A percentile compares a stretch with the other conserved stretches of the same genome.
Evolutionary conservation across 2,329 filamentous ascomycete species (phyloP).

Genomic region (Botrytis squamosa): DNA sequence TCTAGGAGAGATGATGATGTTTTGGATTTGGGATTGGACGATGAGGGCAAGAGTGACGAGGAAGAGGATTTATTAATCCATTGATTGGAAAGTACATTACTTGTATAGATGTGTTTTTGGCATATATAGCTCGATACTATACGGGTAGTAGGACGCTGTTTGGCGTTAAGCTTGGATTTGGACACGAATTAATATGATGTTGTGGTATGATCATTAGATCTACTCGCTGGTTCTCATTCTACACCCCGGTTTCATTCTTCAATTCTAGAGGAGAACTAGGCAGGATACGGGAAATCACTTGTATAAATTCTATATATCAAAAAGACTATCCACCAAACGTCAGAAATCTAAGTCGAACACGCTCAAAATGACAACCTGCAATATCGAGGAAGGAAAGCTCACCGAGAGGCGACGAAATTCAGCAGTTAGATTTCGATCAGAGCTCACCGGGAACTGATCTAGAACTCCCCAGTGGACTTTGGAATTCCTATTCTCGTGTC

Average conservation of each 20-base stretch:
- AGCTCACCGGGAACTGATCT: background rate
- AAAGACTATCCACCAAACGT: background rate
- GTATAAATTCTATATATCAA: fast-evolving
- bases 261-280: background rate
- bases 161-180: constrained; percentile 8
- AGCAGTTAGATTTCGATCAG: background rate
- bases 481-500: background rate
- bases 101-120: constrained; percentile 3
- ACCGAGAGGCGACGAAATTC: no score
- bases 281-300: background rate
- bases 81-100: background rate
- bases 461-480: background rate
- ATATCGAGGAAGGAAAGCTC: background rate
- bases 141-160: background rate
- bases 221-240: background rate
- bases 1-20: constrained; percentile 33
- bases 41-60: constrained; percentile 21
- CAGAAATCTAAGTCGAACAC: background rate
- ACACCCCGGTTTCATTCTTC: background rate
- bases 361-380: background rate
- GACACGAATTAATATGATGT: background rate
- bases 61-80: constrained; percentile 18
- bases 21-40: constrained; percentile 30
- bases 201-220: background rate
- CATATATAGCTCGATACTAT: background rate